Evolutionary conservation across 495 filamentous ascomycete species (phyloP), one percentile per base, ranked within the genome.

Genomic region (Penicillium goetzii): DNA sequence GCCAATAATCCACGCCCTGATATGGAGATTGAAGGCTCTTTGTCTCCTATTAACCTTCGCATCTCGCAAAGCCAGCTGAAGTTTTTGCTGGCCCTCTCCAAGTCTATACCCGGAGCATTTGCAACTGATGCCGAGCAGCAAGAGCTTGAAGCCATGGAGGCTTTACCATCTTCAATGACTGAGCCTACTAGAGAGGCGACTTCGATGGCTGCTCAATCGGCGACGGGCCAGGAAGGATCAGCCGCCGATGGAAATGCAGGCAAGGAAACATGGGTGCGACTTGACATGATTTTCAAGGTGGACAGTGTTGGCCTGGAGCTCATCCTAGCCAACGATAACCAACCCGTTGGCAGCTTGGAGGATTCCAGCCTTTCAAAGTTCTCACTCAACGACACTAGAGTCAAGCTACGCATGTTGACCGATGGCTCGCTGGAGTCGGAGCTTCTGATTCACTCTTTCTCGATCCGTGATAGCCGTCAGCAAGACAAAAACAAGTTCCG

Each of bases 381-480:
- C 74, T 94, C 93, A 28, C 82, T 99, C 55, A 94, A 98, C 65
- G 88, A 96, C 59, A 98, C 92, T 17, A 89, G 86, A 66, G 82
- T 97, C 53, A 98, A 97, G 80, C 81, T 96, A 3, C 88, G 92
- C n/a, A 95, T 98, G 90, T 85, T 97, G 65, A 95, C 89, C 28
- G 93, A 99, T 77, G 89, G 90, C 21, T 92, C 93, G 12, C 71
- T 99, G 19, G 95, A 99, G 73, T 93, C 94, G 2, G 96, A 99
- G 74, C 84, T 99, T 26, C 80, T 97, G 53, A 92, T 98, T 28
- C 90, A 97, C 62, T 95, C 95, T 0, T 96, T 99, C 73, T 96
- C 93, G 0, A 97, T 98, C 65, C 86, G 88, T 51, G 95, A 99
- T 71, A 97, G 90, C 64, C 88, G 95, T 53, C 87, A 85, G 30